Evolutionary conservation across 768 basidiomycete genomes (phyloP), one percentile per base, ranked within the genome.

Genomic region (Amanita exitialis): DNA sequence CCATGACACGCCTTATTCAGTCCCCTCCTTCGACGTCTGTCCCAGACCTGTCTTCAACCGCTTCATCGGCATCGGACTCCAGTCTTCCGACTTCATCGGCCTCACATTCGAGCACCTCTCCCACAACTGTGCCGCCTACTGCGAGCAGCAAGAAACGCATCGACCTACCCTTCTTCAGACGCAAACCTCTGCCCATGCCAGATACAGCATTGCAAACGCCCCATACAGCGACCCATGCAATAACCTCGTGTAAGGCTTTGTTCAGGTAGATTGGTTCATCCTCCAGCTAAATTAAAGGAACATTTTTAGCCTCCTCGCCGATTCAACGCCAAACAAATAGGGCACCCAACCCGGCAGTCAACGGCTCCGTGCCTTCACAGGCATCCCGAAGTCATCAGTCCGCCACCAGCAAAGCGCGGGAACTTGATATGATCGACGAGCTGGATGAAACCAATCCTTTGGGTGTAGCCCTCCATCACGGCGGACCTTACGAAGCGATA

Each of bases 381-480:
- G 23, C 46, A 36, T 16, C 10, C 21, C 13, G n/a, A 32, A 32
- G 12, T 6, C 10, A 23, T 32, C 42, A 35, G 34, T 23, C 21
- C 12, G 15, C 18, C 13, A 12, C 36, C 23, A 27, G 37, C 3
- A 43, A 18, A 16, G 50, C 47, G 9, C 62, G 56, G 44, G 70
- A 70, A 50, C 71, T 89, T 47, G 87, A 89, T 66, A 72, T 74
- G 27, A 83, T 90, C 54, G 87, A 90, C 60, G 83, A 87, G 63
- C 65, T 90, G 30, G 88, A 90, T 61, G 84, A 86, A 61, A 77
- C 79, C 5, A 83, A 80, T 62, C 85, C 86, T 1, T 71, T 80
- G 52, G 86, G 86, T 3, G 53, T 72, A 6, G 64, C 71, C 15
- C 66, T 83, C 54, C 87, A 89, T 60, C 85, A 89, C 57, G 70